These are phyloP conservation scores for Vitis hybrid DNA, from an alignment of 177 flowering plant species.

Conservation along the genomic window DNA sequence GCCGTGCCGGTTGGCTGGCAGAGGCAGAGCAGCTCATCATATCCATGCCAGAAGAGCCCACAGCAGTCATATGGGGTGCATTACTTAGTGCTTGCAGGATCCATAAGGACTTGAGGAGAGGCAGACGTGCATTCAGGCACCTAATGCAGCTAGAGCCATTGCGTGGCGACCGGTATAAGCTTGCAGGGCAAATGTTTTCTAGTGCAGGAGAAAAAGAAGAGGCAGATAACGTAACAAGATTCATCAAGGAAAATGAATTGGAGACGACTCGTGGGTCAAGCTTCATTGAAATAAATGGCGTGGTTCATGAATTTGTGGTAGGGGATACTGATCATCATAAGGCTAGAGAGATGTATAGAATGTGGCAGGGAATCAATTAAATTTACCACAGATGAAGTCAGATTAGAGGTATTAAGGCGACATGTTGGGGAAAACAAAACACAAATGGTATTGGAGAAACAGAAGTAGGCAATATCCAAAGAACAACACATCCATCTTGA, in stretches of 20 bases:
- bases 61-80: constrained; percentile 35
- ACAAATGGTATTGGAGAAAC: too few species aligned
- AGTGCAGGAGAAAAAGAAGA: constrained; percentile 19
- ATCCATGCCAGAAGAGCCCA: constrained; percentile 31
- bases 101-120: constrained; percentile 28
- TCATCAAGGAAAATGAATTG: constrained; percentile 24
- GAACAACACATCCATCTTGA: too few species aligned
- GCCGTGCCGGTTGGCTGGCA: constrained; percentile 39
- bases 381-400: not conserved
- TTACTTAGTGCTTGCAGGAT: constrained; percentile 33
- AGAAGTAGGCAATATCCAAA: too few species aligned
- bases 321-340: constrained; percentile 20
- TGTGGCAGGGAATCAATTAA: constrained; percentile 10
- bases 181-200: constrained; percentile 27
- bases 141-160: constrained; percentile 26
- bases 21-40: constrained; percentile 33
- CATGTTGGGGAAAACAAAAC: too few species aligned
- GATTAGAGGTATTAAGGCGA: constrained; percentile 44
- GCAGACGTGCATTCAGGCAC: constrained; percentile 17
- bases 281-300: constrained; percentile 34
- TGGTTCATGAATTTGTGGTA: constrained; percentile 31
- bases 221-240: constrained; percentile 25
- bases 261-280: constrained; percentile 31
- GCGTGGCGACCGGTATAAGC: constrained; percentile 32
- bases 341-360: constrained; percentile 22